Percentiles rank a stretch among this genome's conserved stretches.
Evolutionary conservation across 208 protist genomes (phyloP).

Genomic region (Trypanosoma vivax): DNA sequence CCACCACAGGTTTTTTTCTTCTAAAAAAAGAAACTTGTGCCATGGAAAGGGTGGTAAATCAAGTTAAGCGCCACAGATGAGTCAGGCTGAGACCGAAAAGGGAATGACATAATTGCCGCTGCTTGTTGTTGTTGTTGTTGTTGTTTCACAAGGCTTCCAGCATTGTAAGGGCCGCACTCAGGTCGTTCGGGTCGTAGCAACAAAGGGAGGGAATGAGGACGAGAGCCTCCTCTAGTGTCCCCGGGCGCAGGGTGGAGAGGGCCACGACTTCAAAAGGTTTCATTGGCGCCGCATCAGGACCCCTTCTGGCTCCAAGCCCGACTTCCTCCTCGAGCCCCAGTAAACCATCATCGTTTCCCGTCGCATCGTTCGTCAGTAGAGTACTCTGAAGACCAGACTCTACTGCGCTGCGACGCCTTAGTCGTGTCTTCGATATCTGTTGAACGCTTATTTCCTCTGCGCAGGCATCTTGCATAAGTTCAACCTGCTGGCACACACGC

Average conservation of each 20-base stretch:
- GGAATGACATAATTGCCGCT: background rate
- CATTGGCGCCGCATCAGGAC: conserved; percentile 29
- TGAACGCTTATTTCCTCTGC: conserved; percentile 21
- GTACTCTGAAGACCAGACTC: conserved; percentile 28
- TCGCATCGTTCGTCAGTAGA: conserved; percentile 34
- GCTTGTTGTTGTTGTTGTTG: background rate
- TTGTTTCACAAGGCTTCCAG: conserved; percentile 10
- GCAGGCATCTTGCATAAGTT: conserved; percentile 58
- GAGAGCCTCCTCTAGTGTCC: conserved; percentile 53
- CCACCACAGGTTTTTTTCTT: too few relatives aligned
- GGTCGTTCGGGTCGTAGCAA: conserved; percentile 61
- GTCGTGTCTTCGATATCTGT: conserved; percentile 19
- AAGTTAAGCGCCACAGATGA: background rate
- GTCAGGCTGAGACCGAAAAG: background rate
- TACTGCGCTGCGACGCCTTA: conserved; percentile 23
- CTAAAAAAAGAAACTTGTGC: too few relatives aligned
- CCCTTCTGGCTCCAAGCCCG: conserved; percentile 24
- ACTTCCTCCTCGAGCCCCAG: conserved; percentile 12
- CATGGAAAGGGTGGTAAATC: too few relatives aligned
- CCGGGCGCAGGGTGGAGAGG: conserved; percentile 64
- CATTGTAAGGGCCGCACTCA: conserved; percentile 20
- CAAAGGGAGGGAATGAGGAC: conserved; percentile 67
- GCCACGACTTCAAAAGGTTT: conserved; percentile 72
- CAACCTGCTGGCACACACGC: conserved; percentile 42
- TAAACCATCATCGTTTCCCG: conserved; percentile 19